Evolutionary conservation across 495 filamentous ascomycete genomes (phyloP), one percentile per base, ranked within the genome.

Genomic region (Tuber brumale): DNA sequence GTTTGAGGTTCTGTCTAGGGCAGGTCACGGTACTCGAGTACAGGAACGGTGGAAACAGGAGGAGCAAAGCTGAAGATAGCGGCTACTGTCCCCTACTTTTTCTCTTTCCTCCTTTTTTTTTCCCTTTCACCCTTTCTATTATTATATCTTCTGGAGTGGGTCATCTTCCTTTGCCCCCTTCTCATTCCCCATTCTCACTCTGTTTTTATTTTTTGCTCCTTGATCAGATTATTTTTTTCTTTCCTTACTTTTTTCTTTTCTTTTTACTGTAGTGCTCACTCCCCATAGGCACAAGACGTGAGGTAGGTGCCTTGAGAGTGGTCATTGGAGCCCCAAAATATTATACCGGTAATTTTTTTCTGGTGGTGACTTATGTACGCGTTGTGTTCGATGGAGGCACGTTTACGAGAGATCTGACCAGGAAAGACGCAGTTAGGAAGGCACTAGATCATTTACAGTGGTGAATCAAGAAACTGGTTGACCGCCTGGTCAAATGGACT

Each of bases 31-130:
- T 57, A 12, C 19, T 48, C 19, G 46, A 21, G 19, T 5, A 57
- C 57, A 31, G 3, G 57, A 61, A 31, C 57, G 57, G 57, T 31
- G 23, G 57, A 61, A 61, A 37, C 74, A 79, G 75, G 78, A 80
- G 78, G 78, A 76, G 78, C 76, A 80, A 73, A 80, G 78, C 78
- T 80, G 76, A 79, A n/a, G 78, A 79, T 72, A 73, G 78, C 77
- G 46, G 76, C 12, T 61, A 61, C n/a, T 61, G n/a, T 16, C 14
- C n/a, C 48, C 4, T n/a, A n/a, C 77, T 66, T 72, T 78, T 78
- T 79, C 70, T 74, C 74, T 78, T 61, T 72, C 72, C 37, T 3
- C 37, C 3, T 37, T 75, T 75, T 71, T 51, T 12, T 27, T 61
- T 51, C 23, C n/a, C 6, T 70, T 45, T 69, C 71, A 76, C 70